Percentiles rank a stretch among this genome's conserved stretches.
Evolutionary conservation across 805 yeast genomes (phyloP).

Genomic region (Saccharomycopsis fermentans): DNA sequence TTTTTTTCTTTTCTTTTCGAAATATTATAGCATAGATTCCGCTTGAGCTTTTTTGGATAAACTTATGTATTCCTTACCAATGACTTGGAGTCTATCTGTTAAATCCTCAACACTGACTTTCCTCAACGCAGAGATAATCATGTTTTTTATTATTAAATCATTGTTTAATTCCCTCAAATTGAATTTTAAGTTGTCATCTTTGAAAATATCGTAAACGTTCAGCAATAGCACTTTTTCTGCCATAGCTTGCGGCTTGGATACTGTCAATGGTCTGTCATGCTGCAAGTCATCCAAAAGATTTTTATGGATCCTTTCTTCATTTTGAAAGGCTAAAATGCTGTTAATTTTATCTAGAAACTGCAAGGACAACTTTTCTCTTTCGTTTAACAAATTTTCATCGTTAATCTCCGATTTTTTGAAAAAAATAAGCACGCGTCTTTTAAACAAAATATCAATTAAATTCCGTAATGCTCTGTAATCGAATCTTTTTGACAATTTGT

Average conservation of each 20-base stretch:
- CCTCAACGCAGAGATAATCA: constrained; percentile 2
- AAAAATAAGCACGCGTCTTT: constrained; percentile 5
- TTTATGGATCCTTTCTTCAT: constrained; percentile 9
- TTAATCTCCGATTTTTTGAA: constrained; percentile 4
- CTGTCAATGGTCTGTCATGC: background rate
- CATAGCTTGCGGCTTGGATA: background rate
- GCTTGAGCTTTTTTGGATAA: background rate
- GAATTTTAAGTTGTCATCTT: constrained; percentile 1
- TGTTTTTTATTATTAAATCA: background rate
- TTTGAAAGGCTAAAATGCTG: constrained; percentile 7
- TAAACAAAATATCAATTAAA: constrained; percentile 14
- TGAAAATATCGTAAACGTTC: background rate
- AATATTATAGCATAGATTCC: background rate
- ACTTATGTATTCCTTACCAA: background rate
- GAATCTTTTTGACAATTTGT: constrained; percentile 11
- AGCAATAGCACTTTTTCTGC: background rate
- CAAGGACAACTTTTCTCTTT: constrained; percentile 7
- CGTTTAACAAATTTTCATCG: constrained; percentile 1
- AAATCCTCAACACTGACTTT: constrained; percentile 2
- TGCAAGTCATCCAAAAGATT: constrained; percentile 10
- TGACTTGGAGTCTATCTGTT: background rate
- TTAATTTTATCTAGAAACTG: constrained; percentile 12
- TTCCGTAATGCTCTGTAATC: constrained; percentile 6
- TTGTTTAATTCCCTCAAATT: constrained; percentile 1
- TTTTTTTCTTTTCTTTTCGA: no score